Evolutionary conservation across 1,139 yeast species (phyloP).

Genomic region (Scheffersomyces cryptocercus): DNA sequence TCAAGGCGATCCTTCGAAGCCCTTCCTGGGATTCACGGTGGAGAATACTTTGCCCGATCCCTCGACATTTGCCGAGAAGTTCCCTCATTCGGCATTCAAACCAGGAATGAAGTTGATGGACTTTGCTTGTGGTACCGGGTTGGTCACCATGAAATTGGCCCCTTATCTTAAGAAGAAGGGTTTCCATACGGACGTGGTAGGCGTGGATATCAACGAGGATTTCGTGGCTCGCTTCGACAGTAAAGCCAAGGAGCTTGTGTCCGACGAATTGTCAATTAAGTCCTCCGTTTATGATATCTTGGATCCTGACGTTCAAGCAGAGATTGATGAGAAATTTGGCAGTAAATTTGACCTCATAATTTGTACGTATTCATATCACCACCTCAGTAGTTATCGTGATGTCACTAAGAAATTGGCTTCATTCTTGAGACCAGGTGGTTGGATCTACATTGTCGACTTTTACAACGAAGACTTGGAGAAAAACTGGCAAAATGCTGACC

Average conservation of each 20-base stretch:
- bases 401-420: slow-evolving; percentile 33
- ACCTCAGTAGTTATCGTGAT: slow-evolving; percentile 31
- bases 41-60: slow-evolving; percentile 15
- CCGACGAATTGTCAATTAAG: slow-evolving; percentile 11
- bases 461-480: slow-evolving; percentile 33
- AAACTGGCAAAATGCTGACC: not conserved
- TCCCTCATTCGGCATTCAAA: slow-evolving; percentile 19
- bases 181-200: slow-evolving; percentile 22
- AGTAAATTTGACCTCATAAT: slow-evolving; percentile 32
- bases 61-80: slow-evolving; percentile 7
- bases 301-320: slow-evolving; percentile 18
- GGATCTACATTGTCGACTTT: slow-evolving; percentile 38
- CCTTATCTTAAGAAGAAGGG: slow-evolving; percentile 24
- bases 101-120: slow-evolving; percentile 35
- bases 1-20: slow-evolving; percentile 18
- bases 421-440: slow-evolving; percentile 36
- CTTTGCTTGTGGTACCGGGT: slow-evolving; percentile 50
- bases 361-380: slow-evolving; percentile 45
- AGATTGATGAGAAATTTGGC: slow-evolving; percentile 17
- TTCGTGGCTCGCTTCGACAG: slow-evolving; percentile 26
- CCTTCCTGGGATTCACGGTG: slow-evolving; percentile 13
- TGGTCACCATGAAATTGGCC: slow-evolving; percentile 29
- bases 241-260: slow-evolving; percentile 10
- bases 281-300: slow-evolving; percentile 30
- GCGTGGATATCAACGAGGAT: slow-evolving; percentile 37